Percentiles rank a stretch among this genome's conserved stretches.
These are phyloP conservation scores for Blastocystis sp. DNA, from an alignment of 352 stramenopile species.

Conservation along the genomic window DNA sequence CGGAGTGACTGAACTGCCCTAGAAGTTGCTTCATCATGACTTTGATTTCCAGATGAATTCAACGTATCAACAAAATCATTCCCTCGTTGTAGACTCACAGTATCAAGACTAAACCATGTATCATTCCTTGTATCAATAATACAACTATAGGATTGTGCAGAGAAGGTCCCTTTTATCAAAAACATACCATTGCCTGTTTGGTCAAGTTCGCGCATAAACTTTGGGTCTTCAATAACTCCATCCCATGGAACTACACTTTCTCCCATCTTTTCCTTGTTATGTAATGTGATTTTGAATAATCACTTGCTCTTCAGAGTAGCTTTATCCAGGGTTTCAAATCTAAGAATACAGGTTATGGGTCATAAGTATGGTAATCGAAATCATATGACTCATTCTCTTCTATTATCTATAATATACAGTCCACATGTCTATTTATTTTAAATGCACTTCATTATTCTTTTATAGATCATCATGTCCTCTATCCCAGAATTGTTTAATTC, in stretches of 20 bases:
- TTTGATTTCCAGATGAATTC: background rate
- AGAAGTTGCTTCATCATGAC: too few species aligned
- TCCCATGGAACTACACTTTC: slow-evolving; percentile 56
- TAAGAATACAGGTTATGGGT: too few species aligned
- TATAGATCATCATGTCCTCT: slow-evolving; percentile 17
- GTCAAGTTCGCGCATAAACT: background rate
- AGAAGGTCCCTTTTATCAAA: background rate
- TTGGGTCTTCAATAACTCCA: background rate
- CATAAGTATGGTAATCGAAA: too few species aligned
- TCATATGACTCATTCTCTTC: too few species aligned
- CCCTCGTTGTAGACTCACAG: background rate
- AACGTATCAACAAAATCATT: background rate
- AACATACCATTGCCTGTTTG: background rate
- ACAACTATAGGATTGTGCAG: background rate
- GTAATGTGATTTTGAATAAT: too few species aligned
- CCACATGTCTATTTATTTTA: background rate
- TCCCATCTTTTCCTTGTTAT: background rate
- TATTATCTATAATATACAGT: too few species aligned
- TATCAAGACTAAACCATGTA: slow-evolving; percentile 52
- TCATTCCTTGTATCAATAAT: background rate
- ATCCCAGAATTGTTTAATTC: background rate
- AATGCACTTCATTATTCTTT: background rate
- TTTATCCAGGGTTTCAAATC: too few species aligned
- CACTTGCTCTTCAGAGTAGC: too few species aligned
- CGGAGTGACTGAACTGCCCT: too few species aligned